Evolutionary conservation across 2,329 filamentous ascomycete species (phyloP), one percentile per base, ranked within the genome.

Genomic region (Penicillium carneum): DNA sequence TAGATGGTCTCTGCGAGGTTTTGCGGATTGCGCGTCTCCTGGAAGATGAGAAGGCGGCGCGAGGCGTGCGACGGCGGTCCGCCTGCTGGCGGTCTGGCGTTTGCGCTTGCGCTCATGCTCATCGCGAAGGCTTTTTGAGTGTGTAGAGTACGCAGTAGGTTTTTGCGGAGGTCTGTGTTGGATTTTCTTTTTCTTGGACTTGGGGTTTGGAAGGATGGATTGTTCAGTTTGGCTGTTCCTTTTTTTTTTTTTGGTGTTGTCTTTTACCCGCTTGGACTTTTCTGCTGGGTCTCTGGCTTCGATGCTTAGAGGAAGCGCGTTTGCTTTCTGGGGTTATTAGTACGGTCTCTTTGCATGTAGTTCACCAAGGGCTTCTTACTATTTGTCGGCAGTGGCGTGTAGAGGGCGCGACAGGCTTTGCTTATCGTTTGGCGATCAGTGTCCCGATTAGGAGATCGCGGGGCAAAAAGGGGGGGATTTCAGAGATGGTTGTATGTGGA

Each of bases 11-110:
- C 72, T 4, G 71, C 54, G 4, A 63, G 48, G 50, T 74, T 75
- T 39, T 68, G 61, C 1, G 73, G 69, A 51, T 76, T 74, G 62
- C 71, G 72, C 55, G 73, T 66, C 61, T 78, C 75, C 63, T 77
- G 74, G 67, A 78, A 77, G 63, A 78, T 74, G 49, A 78, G 68
- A 34, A 78, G 74, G 42, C 73, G 73, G 61, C 70, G 69, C 18
- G 63, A 55, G 11, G 63, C 23, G 4, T 48, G 43, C 10, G 42
- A 23, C 6, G 26, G 16, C 5, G 42, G n/a, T 23, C 29, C 46
- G 31, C 38, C 23, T 50, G 36, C 38, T 42, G 26, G 48, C 58
- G 62, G 46, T 62, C 36, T 31, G 61, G 60, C n/a, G 62, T 62
- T 45, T 55, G 60, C 51, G 33, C 46, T 59, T 23, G 20, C 48